These are phyloP conservation scores for Clohesyomyces aquaticus DNA, from an alignment of 495 filamentous ascomycete genomes.

Conservation along the genomic window DNA sequence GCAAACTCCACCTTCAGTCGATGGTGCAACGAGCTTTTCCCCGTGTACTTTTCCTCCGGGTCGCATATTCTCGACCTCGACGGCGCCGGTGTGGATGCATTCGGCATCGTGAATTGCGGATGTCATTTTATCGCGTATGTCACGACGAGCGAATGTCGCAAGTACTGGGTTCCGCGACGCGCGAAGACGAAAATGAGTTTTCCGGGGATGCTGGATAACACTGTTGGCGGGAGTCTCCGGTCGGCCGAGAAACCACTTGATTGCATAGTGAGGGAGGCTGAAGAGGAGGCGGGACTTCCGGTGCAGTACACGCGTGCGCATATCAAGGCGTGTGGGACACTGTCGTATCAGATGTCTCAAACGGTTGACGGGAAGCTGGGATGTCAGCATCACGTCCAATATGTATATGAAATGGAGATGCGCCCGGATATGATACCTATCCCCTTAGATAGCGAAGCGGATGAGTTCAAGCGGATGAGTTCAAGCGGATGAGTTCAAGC, in stretches of 20 bases:
- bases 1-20: neutral
- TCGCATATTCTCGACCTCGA: conserved; percentile 49
- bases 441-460: conserved; percentile 57
- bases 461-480: too few relatives aligned
- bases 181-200: conserved; percentile 53
- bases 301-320: conserved; percentile 30
- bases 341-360: conserved; percentile 45
- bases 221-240: conserved; percentile 59
- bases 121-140: conserved; percentile 58
- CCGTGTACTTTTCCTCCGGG: neutral
- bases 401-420: conserved; percentile 57
- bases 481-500: conserved; percentile 53
- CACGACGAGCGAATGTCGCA: conserved; percentile 40
- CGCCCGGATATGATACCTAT: conserved; percentile 45
- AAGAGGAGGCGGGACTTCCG: conserved; percentile 59
- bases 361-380: conserved; percentile 29
- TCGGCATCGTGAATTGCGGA: conserved; percentile 56
- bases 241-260: conserved; percentile 51
- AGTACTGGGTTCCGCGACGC: conserved; percentile 59
- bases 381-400: conserved; percentile 42
- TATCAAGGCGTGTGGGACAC: neutral
- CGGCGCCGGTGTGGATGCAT: conserved; percentile 53
- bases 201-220: conserved; percentile 58
- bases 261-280: conserved; percentile 57
- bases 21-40: conserved; percentile 1